Conservation (phyloP, 345 rosid species). For the Barbarea vulgaris region DNA sequence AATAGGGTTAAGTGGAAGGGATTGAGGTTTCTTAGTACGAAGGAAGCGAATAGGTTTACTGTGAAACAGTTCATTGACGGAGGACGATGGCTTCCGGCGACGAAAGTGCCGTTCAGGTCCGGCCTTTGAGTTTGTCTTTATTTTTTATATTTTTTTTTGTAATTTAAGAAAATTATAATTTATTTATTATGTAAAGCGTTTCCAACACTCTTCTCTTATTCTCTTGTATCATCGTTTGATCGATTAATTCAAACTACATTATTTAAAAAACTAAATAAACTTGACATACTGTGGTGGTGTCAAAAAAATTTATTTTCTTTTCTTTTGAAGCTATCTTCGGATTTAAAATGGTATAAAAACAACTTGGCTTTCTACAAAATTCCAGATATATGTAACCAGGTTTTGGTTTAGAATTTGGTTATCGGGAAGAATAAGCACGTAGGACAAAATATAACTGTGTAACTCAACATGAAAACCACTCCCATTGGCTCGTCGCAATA, state of each 20-base stretch:
- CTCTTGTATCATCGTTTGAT: constrained; percentile 8
- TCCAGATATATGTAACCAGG: not conserved
- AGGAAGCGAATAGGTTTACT: constrained; percentile 53
- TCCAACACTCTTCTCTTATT: not conserved
- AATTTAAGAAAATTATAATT: not conserved
- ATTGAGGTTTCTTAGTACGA: constrained; percentile 44
- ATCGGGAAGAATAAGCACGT: not conserved
- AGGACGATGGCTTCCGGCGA: constrained; percentile 54
- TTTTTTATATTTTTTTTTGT: not conserved
- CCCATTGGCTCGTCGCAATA: not conserved
- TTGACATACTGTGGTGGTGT: no score
- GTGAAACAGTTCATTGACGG: constrained; percentile 59
- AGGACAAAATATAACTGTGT: not conserved
- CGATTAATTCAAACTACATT: not conserved
- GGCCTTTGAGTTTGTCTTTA: constrained; percentile 42
- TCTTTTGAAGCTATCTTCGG: no score
- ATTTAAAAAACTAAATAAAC: not conserved
- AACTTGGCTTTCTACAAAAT: not conserved
- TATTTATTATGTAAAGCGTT: not conserved
- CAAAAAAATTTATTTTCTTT: no score
- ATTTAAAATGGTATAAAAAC: no score
- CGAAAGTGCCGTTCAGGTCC: constrained; percentile 46
- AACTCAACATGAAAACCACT: not conserved
- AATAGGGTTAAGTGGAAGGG: constrained; percentile 78
- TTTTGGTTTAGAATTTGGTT: not conserved